Percentiles rank a stretch among this genome's conserved stretches.
Evolutionary conservation across 805 yeast genomes (phyloP).

Genomic region (Kluyveromyces siamensis): DNA sequence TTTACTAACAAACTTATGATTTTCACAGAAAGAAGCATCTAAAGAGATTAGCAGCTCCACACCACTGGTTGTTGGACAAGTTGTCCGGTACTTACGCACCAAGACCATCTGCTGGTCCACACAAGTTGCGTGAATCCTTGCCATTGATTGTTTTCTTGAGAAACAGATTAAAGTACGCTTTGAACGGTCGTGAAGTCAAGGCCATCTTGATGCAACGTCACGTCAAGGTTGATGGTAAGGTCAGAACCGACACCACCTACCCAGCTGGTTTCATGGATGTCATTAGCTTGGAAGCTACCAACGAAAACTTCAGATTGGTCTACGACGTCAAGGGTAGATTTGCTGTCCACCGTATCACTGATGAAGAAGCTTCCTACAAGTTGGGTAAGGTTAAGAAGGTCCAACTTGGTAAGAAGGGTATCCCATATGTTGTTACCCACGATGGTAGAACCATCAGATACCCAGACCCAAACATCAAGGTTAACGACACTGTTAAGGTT

Average conservation of each 20-base stretch:
- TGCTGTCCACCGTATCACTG: constrained; percentile 98
- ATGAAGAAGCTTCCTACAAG: constrained; percentile 97
- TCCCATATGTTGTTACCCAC: constrained; percentile 98
- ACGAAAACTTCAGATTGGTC: constrained; percentile 98
- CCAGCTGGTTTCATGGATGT: constrained; percentile 99
- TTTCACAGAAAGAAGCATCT: constrained; percentile 85
- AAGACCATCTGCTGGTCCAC: constrained; percentile 99
- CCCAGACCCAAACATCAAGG: constrained; percentile 96
- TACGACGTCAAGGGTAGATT: constrained; percentile 99
- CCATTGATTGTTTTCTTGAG: constrained; percentile 95
- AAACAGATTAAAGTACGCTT: constrained; percentile 98
- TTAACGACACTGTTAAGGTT: constrained; percentile 96
- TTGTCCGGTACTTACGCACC: constrained; percentile 99
- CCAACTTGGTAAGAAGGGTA: constrained; percentile 96
- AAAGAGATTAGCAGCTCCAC: constrained; percentile 99
- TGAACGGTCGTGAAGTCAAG: constrained; percentile 98
- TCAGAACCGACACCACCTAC: constrained; percentile 97
- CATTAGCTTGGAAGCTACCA: constrained; percentile 93
- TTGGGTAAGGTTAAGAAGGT: constrained; percentile 97
- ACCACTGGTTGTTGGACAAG: constrained; percentile 99
- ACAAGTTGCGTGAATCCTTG: constrained; percentile 95
- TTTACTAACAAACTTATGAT: neutral
- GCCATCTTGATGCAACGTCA: constrained; percentile 97
- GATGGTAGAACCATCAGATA: constrained; percentile 99
- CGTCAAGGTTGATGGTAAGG: constrained; percentile 98